Base-by-base conservation (phyloP, 441 rosid genomes). In the Erysimum cheiri region DNA sequence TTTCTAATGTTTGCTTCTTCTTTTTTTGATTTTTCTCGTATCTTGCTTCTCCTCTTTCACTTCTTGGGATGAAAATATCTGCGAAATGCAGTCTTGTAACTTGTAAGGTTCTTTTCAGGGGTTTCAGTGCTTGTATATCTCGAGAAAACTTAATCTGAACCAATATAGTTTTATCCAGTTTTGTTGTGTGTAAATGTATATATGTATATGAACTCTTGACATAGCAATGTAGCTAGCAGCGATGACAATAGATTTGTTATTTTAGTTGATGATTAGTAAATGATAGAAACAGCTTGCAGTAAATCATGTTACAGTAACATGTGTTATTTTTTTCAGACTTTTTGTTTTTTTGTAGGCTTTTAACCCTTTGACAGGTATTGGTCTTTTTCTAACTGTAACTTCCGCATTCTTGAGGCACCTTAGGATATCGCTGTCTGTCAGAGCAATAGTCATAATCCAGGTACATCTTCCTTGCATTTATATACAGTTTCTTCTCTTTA, bases 361-460 rank as follows among this genome's bases (percentile, higher is more conserved):
- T 46, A 39, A 60, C 47, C n/a, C 56, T 67, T 50, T 58, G 26
- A 60, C 69, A 74, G 72, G 55, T 47, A 49, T 59, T 71, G 60
- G 52, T 53, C 29, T 40, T 39, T 64, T 49, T 22, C 46, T 76
- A 66, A 41, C 26, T 28, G 60, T 58, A 63, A 62, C 47, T 65
- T 40, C 28, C 52, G 54, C 82, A 76, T 64, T 82, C 83, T 55
- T 74, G 75, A 58, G 81, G 81, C 19, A 41, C 60, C 13, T 67
- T 33, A 8, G 60, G 70, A 62, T 67, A 64, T 24, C 78, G 67
- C 5, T 62, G 17, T 70, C 76, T 62, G 36, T 79, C 78, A 8
- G 43, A 60, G 74, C 85, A 81, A 70, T 81, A 80, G 71, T 84
- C 78, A 29, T 76, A 81, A 31, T 33, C 54, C 69, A 78, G 69